phyloP scores from a whole-genome alignment of 2,329 filamentous ascomycete species.

The Verticillium tricorpus region DNA sequence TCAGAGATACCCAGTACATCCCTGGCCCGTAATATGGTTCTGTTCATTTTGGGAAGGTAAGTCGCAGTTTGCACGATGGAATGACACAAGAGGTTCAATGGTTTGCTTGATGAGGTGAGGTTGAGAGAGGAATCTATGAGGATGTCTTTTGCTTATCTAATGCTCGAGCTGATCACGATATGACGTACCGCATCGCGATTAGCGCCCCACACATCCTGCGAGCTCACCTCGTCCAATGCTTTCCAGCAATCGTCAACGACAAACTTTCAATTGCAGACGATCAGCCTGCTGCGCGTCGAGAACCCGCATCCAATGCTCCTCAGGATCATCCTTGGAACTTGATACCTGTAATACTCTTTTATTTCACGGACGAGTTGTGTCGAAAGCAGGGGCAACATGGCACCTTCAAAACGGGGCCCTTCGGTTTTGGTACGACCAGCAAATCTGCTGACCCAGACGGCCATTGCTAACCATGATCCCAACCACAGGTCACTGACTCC shows the following conservation, averaged over 20 bases:
- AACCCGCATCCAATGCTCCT: neutral
- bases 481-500: conserved; percentile 30
- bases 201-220: neutral
- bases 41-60: too few species aligned
- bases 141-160: neutral
- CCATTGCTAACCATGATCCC: conserved; percentile 8
- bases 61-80: too few species aligned
- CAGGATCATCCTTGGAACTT: neutral
- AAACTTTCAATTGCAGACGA: neutral
- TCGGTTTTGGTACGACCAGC: conserved; percentile 49
- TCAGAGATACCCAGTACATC: too few species aligned
- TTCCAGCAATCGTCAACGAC: neutral
- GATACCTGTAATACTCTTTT: neutral
- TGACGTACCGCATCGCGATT: neutral
- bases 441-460: neutral
- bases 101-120: too few species aligned
- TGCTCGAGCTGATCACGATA: neutral
- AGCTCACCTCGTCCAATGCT: neutral
- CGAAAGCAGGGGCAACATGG: conserved; percentile 23
- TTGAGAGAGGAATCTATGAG: too few species aligned
- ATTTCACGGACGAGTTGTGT: neutral
- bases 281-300: neutral
- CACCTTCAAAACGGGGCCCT: conserved; percentile 49
- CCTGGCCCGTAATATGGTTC: too few species aligned
- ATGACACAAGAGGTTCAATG: too few species aligned